phyloP scores from a whole-genome alignment of 371 early-diverging fungal species.

The Phascolomyces articulosus region DNA sequence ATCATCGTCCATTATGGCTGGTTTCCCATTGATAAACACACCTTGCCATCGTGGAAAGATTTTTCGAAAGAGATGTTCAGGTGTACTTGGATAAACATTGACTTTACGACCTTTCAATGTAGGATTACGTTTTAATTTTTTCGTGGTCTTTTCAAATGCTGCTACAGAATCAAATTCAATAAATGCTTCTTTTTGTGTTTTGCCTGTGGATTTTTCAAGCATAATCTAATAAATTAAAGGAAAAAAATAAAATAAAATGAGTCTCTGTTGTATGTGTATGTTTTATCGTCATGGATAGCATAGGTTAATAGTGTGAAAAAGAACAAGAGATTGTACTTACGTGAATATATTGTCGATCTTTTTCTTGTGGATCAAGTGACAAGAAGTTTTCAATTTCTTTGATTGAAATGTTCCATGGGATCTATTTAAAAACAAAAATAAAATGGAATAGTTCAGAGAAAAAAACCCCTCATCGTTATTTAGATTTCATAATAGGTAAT shows the following conservation, averaged over 20 bases:
- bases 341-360: slow-evolving; percentile 32
- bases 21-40: neutral
- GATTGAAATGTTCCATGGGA: slow-evolving; percentile 32
- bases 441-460: no score
- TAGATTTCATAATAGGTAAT: no score
- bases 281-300: no score
- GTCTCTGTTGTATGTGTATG: neutral
- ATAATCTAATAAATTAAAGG: slow-evolving; percentile 14
- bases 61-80: neutral
- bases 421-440: slow-evolving; percentile 4
- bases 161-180: slow-evolving; percentile 38
- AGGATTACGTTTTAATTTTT: slow-evolving; percentile 27
- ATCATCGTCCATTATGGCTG: neutral
- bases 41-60: neutral
- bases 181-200: slow-evolving; percentile 49
- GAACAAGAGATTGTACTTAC: slow-evolving; percentile 9
- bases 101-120: slow-evolving; percentile 55
- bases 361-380: slow-evolving; percentile 9
- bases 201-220: slow-evolving; percentile 45
- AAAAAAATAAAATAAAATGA: neutral
- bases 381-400: slow-evolving; percentile 23
- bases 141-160: slow-evolving; percentile 33
- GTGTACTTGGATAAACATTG: slow-evolving; percentile 53
- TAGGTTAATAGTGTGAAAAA: no score
- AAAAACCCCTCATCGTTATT: no score